Base-by-base conservation (phyloP, 176 grass and related monocot species). In the Oryza glaberrima region DNA sequence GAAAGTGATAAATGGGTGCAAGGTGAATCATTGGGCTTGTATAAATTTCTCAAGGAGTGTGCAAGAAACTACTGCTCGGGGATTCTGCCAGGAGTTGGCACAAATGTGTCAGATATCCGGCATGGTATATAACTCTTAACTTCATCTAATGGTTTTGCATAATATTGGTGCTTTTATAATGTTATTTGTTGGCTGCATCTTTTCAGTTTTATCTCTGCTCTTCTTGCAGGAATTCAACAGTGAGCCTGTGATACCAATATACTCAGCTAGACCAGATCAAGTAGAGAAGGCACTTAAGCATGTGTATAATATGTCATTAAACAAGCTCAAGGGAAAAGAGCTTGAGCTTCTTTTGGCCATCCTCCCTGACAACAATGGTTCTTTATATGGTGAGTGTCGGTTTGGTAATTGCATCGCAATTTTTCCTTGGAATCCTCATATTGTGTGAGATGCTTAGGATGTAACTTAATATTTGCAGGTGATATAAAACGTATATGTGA, bases 401-500 rank as follows among this genome's bases (percentile, higher is more conserved):
- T 44, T 25, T 70, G 7, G 45, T 49, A n/a, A 74, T 38, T 81
- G 22, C 48, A 43, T 76, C 44, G 61, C 19, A 52, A 28, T 49
- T 60, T 36, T 46, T 17, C 34, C 5, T 28, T 13, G 20, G 30
- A 73, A 82, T 44, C 35, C 1, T 79, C 52, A 11, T 63, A 63
- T 63, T 63, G 17, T 5, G 2, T 51, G 35, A 81, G 36, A n/a
- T 9, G 17, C 9, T 35, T 44, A 38, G 12, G 46, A 8, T 12
- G 13, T 77, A 64, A 86, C 46, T 70, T 67, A 11, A 81, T 84
- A 43, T 84, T 71, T 81, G 23, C 76, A 99, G 97, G 97, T 88
- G 97, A 99, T 85, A 94, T 99, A 45, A 99, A 99, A 81, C 90
- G 97, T 71, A 99, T 99, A 54, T 99, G 97, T 63, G 97, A 99